A percentile compares a stretch with the other conserved stretches of the same genome.
These are phyloP conservation scores for Talaromyces sp. DNA, from an alignment of 2,329 filamentous ascomycete genomes.

Conservation along the genomic window DNA sequence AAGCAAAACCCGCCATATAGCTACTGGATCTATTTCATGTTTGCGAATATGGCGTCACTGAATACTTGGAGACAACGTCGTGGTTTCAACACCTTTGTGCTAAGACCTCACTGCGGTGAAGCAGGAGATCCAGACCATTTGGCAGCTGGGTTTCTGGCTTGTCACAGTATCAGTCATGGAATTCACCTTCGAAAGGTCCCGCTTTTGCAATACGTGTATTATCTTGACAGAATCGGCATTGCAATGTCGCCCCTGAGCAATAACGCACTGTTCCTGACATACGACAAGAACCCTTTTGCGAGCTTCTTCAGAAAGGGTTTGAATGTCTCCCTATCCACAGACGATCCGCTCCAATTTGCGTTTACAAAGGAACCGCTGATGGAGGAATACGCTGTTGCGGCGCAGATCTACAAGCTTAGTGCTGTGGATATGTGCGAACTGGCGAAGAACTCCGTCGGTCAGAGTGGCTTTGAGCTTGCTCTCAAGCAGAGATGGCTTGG, in stretches of 20 bases:
- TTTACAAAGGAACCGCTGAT: conserved; percentile 98
- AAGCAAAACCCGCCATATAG: conserved; percentile 97
- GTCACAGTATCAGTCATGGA: conserved; percentile 95
- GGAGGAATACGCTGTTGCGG: conserved; percentile 95
- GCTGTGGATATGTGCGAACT: conserved; percentile 98
- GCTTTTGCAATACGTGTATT: conserved; percentile 93
- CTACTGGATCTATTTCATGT: conserved; percentile 98
- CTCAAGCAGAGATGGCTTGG: conserved; percentile 94
- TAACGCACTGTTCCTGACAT: conserved; percentile 92
- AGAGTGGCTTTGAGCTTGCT: conserved; percentile 87
- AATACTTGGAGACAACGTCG: conserved; percentile 88
- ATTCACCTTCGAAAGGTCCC: conserved; percentile 91
- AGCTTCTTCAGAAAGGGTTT: conserved; percentile 93
- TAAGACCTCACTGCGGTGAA: conserved; percentile 93
- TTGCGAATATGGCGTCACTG: conserved; percentile 87
- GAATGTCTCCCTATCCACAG: conserved; percentile 93
- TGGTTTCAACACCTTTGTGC: conserved; percentile 91
- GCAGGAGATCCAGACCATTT: conserved; percentile 96
- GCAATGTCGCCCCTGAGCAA: conserved; percentile 99
- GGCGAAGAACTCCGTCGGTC: conserved; percentile 91
- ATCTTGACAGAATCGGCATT: conserved; percentile 95
- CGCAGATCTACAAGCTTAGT: conserved; percentile 96
- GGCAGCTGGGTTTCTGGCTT: conserved; percentile 85
- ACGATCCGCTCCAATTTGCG: conserved; percentile 95
- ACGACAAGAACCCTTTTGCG: conserved; percentile 94